phyloP scores from a whole-genome alignment of 495 filamentous ascomycete genomes.

The Xylaria sp. region DNA sequence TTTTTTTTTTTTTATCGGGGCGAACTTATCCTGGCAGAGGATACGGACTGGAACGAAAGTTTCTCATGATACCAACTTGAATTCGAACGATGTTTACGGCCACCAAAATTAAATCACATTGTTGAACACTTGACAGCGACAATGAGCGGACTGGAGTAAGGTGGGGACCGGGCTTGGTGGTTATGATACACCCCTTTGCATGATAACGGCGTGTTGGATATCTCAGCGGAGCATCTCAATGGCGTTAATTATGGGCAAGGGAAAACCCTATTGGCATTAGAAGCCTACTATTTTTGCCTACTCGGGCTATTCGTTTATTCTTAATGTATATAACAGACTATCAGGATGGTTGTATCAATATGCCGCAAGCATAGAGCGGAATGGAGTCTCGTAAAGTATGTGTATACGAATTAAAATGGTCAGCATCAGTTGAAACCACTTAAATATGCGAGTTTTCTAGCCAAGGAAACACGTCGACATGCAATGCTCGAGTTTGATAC shows the following conservation, averaged over 20 bases:
- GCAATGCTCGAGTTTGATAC: neutral
- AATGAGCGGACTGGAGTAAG: neutral
- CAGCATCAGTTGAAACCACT: neutral
- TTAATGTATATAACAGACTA: conserved; percentile 23
- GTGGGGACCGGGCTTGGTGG: conserved; percentile 6
- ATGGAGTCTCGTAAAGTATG: conserved; percentile 2
- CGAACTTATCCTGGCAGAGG: conserved; percentile 9
- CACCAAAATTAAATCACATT: neutral
- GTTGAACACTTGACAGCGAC: conserved; percentile 3
- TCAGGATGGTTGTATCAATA: conserved; percentile 21
- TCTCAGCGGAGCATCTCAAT: conserved; percentile 22
- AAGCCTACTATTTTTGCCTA: conserved; percentile 6
- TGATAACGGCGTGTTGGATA: conserved; percentile 26
- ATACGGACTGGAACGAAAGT: conserved; percentile 12
- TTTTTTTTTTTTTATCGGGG: conserved; percentile 20
- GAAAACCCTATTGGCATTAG: conserved; percentile 16
- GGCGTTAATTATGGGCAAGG: conserved; percentile 20
- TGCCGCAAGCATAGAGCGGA: conserved; percentile 1
- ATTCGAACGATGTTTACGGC: conserved; percentile 24
- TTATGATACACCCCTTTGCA: conserved; percentile 11
- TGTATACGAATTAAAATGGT: neutral
- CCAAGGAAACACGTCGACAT: neutral
- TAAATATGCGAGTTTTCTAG: neutral
- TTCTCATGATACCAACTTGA: conserved; percentile 26
- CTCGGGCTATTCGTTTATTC: conserved; percentile 18